A percentile compares a stretch with the other conserved stretches of the same genome.
Evolutionary conservation across 1,284 basidiomycete species (phyloP).

Genomic region (Trichosporon inkin): DNA sequence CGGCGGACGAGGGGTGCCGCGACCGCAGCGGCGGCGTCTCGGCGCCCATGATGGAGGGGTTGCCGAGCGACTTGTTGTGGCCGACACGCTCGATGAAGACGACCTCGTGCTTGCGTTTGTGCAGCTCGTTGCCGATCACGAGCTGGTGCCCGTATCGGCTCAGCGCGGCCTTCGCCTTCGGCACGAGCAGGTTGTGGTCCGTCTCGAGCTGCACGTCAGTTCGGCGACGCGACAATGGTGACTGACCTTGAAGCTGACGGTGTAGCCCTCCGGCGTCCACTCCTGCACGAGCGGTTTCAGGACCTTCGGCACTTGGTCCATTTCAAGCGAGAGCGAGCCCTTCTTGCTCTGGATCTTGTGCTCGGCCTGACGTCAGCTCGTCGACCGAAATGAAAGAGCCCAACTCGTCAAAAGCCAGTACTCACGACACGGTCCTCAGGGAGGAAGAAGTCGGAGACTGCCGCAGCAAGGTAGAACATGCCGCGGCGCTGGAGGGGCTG

Average conservation of each 20-base stretch:
- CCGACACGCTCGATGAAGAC: slow-evolving; percentile 64
- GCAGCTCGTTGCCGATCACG: slow-evolving; percentile 91
- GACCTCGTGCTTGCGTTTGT: slow-evolving; percentile 83
- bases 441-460: slow-evolving; percentile 96
- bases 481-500: slow-evolving; percentile 62
- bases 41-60: slow-evolving; percentile 12
- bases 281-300: slow-evolving; percentile 86
- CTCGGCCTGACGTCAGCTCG: slow-evolving; percentile 62
- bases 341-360: slow-evolving; percentile 98
- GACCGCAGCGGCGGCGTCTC: slow-evolving; percentile 16
- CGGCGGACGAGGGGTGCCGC: neutral
- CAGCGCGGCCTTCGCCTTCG: slow-evolving; percentile 82
- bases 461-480: slow-evolving; percentile 95
- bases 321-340: slow-evolving; percentile 86
- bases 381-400: neutral
- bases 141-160: slow-evolving; percentile 94
- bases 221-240: neutral
- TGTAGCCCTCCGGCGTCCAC: slow-evolving; percentile 86
- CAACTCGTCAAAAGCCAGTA: slow-evolving; percentile 20
- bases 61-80: slow-evolving; percentile 13
- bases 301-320: slow-evolving; percentile 98
- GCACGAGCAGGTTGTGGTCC: slow-evolving; percentile 73
- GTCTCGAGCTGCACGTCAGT: slow-evolving; percentile 78
- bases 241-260: slow-evolving; percentile 91
- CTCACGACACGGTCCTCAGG: slow-evolving; percentile 81